Base-by-base conservation (phyloP, 73 alveolate species). In the Paramecium bursaria region DNA sequence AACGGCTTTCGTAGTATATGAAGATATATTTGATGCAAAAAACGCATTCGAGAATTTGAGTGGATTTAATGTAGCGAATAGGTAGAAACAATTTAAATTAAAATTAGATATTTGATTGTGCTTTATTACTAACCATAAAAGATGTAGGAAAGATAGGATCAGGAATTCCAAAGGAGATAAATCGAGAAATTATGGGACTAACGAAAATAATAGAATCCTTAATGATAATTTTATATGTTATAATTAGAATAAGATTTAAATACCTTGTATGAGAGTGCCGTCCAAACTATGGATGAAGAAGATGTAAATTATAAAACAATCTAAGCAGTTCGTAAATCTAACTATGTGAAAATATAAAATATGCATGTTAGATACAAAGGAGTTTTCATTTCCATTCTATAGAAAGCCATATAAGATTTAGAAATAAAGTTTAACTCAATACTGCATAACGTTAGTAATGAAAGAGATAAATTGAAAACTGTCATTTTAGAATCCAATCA, bases 11-110 rank as follows among this genome's bases (percentile, higher is more conserved):
- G 99, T 97, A 35, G 99, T 95, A 25, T 97, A 97, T 88, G 99
- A 97, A 33, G 99, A 97, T 82, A 92, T 97, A 39, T 91, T 86
- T 50, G 99, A 97, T 89, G 99, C 99, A 21, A 97, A 97, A 88
- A 97, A 90, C 79, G 99, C 99, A 13, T 96, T 97, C 57, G 99
- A 96, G 49, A 96, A 95, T 86, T 76, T 97, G 85, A 87, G 90
- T 50, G 99, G 99, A 2, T 94, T 97, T 85, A 94, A 97, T 85
- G 99, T 97, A 35, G 99, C 98, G 3, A 98, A 98, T 49, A 95
- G 95, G 92, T 93, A 88, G 23, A 19, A 0, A 6, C 27, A 17
- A 21, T 13, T 25, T 13, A 39, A 39, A 21, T 31, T 67, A 30
- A 19, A n/a, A 21, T 67, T 67, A 67, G 82, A 67, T 67, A 79